These are phyloP conservation scores for Picea sitchensis DNA, from an alignment of 75 land plant genomes.

Conservation along the genomic window DNA sequence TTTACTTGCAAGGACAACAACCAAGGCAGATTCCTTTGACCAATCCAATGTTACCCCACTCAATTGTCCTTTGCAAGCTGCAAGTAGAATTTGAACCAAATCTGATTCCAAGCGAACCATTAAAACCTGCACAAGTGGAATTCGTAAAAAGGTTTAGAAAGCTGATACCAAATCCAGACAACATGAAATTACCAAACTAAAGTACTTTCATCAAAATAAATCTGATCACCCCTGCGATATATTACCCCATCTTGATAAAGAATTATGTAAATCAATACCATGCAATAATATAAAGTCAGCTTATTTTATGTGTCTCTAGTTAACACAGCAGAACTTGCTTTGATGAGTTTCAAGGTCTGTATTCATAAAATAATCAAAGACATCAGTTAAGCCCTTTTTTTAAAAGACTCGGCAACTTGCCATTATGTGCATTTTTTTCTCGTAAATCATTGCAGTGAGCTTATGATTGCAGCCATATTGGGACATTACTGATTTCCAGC, in stretches of 20 bases:
- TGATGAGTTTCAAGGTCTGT: background rate
- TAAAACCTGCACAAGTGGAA: constrained; percentile 42
- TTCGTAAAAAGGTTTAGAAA: background rate
- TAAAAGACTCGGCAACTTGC: background rate
- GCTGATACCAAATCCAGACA: background rate
- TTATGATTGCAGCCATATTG: background rate
- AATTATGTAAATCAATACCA: background rate
- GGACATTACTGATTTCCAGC: background rate
- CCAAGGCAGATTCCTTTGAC: constrained; percentile 82
- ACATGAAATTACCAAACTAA: background rate
- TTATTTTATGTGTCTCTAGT: background rate
- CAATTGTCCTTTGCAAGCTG: constrained; percentile 84
- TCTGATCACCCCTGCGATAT: background rate
- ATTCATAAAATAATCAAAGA: background rate
- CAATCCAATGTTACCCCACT: constrained; percentile 54
- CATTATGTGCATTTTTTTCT: background rate
- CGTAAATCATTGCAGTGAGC: background rate
- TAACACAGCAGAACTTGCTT: background rate
- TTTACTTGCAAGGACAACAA: constrained; percentile 87
- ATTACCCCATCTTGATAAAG: background rate
- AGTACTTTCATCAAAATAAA: background rate
- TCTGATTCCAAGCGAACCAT: constrained; percentile 92
- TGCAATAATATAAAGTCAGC: background rate
- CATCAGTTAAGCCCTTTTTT: background rate
- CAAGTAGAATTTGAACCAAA: constrained; percentile 77